Evolutionary conservation across 345 rosid species (phyloP).

Genomic region (Punica granatum): DNA sequence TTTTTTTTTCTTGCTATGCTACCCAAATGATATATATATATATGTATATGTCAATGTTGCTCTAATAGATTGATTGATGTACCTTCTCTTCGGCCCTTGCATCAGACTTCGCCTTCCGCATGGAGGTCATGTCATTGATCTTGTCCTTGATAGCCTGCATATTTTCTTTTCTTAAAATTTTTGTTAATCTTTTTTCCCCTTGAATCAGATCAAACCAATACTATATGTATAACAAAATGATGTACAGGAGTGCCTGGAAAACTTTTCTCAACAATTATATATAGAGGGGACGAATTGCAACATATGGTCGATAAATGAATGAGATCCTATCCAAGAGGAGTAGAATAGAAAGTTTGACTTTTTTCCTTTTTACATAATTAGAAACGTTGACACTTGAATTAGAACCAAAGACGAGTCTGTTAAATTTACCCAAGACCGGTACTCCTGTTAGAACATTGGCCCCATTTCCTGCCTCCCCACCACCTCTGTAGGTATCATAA

Average conservation of each 20-base stretch:
- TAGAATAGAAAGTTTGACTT: background rate
- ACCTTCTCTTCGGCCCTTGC: slow-evolving; percentile 52
- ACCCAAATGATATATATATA: too few relatives aligned
- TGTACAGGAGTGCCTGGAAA: background rate
- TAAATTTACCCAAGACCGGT: too few relatives aligned
- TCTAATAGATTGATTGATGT: background rate
- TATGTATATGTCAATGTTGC: too few relatives aligned
- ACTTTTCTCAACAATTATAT: background rate
- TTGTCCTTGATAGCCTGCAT: slow-evolving; percentile 56
- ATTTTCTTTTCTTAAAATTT: background rate
- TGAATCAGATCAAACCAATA: background rate
- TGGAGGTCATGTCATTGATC: slow-evolving; percentile 27
- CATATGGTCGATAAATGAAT: background rate
- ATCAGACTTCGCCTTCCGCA: slow-evolving; percentile 42
- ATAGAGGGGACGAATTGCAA: background rate
- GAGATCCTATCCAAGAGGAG: background rate
- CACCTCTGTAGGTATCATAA: too few relatives aligned
- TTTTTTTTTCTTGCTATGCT: too few relatives aligned
- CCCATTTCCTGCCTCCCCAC: too few relatives aligned
- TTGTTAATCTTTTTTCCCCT: background rate
- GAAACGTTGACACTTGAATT: too few relatives aligned
- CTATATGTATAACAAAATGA: too few relatives aligned
- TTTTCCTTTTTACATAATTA: background rate
- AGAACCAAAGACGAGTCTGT: too few relatives aligned
- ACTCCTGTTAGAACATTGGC: too few relatives aligned